Evolutionary conservation across 495 filamentous ascomycete species (phyloP), one percentile per base, ranked within the genome.

Genomic region (Apiosordaria backusii): DNA sequence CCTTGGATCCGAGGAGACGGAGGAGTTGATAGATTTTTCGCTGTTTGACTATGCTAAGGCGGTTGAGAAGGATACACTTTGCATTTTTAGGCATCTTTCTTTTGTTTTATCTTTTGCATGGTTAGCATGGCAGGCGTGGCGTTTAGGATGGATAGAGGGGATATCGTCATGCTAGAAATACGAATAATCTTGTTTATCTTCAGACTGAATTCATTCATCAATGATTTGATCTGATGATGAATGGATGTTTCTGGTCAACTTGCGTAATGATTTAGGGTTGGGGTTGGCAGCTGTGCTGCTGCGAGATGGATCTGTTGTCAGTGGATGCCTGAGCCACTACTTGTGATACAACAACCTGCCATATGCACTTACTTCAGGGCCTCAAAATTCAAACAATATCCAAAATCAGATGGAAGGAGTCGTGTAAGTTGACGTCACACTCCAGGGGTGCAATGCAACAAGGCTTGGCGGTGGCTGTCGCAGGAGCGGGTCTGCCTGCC

Each of bases 1-100:
- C 59, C 1, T 40, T 35, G 59, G 59, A 61, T 29, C 59, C 59
- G 4, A 61, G 59, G 21, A 61, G 59, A 61, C 24, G 59, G 26
- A 61, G 59, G 59, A 35, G 19, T n/a, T 61, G 25, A 61, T 10
- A 9, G 10, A 21, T 57, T 57, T 57, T 24, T 57, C 27, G 27
- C 27, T 29, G 27, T 29, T 29, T 29, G 27, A 4, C 7, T 29
- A 29, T 29, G 7, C 27, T 3, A 29, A 13, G n/a, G n/a, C n/a
- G n/a, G 7, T 45, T 45, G 35, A 45, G 35, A 45, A 1, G 13
- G 10, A 13, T 13, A 45, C 35, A 13, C 6, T n/a, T n/a, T 45
- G 35, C 35, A 13, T 45, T 13, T 45, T 45, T 45, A 45, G 35
- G 35, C 9, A 45, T 45, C 10, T 45, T 45, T 15, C 16, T 45